Evolutionary conservation across 345 rosid species (phyloP).

Genomic region (Raphanus sativus): DNA sequence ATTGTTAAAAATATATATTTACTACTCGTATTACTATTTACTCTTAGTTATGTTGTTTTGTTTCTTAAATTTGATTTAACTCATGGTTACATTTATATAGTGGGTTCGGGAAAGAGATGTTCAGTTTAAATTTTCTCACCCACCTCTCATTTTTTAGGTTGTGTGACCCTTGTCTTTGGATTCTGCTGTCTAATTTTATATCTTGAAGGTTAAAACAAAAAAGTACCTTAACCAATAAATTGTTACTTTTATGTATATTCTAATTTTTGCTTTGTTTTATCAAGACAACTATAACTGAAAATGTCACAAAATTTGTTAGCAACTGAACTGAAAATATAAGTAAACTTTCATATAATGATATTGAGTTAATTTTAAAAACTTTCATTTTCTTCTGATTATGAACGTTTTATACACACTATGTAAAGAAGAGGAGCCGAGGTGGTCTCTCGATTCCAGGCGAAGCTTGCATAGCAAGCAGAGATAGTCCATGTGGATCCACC

Average conservation of each 20-base stretch:
- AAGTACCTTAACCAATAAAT: background rate
- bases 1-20: background rate
- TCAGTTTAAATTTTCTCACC: background rate
- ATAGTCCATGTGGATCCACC: too few species aligned
- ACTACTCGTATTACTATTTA: conserved; percentile 14
- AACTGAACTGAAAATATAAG: background rate
- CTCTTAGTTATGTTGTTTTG: background rate
- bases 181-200: background rate
- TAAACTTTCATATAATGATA: background rate
- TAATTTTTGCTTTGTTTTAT: background rate
- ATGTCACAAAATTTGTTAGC: background rate
- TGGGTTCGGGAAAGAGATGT: background rate
- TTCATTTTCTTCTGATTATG: background rate
- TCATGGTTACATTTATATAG: conserved; percentile 11
- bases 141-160: conserved; percentile 29
- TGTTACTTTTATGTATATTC: background rate
- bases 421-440: background rate
- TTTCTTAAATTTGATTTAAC: conserved; percentile 17
- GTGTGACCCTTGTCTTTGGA: background rate
- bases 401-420: background rate
- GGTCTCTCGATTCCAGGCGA: background rate
- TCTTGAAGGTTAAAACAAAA: background rate
- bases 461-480: too few species aligned
- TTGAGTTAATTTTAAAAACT: background rate
- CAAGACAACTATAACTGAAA: background rate